These are phyloP conservation scores for Williopsis jadinii DNA, from an alignment of 1,139 yeast species.

Conservation along the genomic window DNA sequence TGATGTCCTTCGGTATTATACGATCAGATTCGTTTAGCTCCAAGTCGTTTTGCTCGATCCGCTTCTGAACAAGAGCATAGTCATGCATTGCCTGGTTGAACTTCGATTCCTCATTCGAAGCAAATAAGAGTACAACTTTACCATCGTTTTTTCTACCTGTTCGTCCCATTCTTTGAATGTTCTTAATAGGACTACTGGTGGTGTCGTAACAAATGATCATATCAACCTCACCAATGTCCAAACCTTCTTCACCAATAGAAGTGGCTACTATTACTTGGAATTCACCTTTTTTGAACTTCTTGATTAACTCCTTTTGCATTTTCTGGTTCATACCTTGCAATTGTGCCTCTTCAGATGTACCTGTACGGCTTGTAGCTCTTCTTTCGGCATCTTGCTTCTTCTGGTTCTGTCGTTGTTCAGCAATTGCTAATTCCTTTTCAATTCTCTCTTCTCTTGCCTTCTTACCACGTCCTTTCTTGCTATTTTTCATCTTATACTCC, in stretches of 20 bases:
- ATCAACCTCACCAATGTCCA: constrained; percentile 97
- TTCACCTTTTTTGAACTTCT: constrained; percentile 61
- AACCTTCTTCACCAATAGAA: constrained; percentile 96
- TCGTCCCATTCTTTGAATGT: constrained; percentile 94
- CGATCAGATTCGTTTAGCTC: constrained; percentile 45
- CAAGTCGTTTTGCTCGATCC: constrained; percentile 33
- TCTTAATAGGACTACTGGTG: constrained; percentile 88
- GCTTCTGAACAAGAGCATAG: constrained; percentile 70
- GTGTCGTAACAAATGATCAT: constrained; percentile 89
- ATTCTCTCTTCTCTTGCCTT: constrained; percentile 27
- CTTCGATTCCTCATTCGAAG: constrained; percentile 72
- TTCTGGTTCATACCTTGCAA: constrained; percentile 58
- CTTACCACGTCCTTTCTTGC: constrained; percentile 34
- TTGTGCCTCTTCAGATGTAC: constrained; percentile 37
- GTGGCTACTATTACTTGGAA: constrained; percentile 88
- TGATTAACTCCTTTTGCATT: constrained; percentile 64
- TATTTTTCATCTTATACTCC: constrained; percentile 33
- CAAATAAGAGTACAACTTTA: constrained; percentile 65
- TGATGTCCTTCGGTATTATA: constrained; percentile 51
- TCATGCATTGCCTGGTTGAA: constrained; percentile 83
- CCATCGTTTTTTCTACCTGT: constrained; percentile 96
- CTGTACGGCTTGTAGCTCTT: constrained; percentile 31
- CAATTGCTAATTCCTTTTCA: constrained; percentile 23
- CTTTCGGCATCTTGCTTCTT: constrained; percentile 26
- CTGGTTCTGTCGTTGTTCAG: constrained; percentile 22